Conservation (phyloP, 306 rosid genomes). For the Astragalus membranaceus region DNA sequence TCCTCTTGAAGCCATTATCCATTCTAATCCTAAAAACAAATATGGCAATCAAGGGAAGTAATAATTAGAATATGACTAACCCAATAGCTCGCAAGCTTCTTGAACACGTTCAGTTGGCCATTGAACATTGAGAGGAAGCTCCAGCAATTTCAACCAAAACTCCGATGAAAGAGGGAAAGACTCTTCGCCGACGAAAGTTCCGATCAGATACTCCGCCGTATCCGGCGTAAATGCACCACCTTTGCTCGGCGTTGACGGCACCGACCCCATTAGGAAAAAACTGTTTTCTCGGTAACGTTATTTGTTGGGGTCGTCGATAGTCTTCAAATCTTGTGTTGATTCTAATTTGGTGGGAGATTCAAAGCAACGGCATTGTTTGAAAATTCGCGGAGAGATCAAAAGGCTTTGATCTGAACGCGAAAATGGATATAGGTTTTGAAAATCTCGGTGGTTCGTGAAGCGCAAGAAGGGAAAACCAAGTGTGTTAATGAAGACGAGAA, state of each 20-base stretch:
- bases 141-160: conserved; percentile 86
- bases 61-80: conserved; percentile 36
- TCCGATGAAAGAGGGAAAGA: conserved; percentile 85
- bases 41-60: neutral
- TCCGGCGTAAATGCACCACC: conserved; percentile 56
- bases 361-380: conserved; percentile 38
- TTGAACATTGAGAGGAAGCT: conserved; percentile 70
- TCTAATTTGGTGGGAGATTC: conserved; percentile 27
- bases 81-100: conserved; percentile 86
- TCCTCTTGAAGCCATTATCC: neutral
- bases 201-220: conserved; percentile 83
- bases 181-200: conserved; percentile 71
- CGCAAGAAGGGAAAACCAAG: conserved; percentile 11
- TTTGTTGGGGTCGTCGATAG: conserved; percentile 11
- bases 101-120: conserved; percentile 74
- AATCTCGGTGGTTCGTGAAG: conserved; percentile 4
- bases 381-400: conserved; percentile 16
- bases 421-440: conserved; percentile 25
- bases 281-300: neutral
- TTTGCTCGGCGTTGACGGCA: conserved; percentile 82
- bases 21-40: neutral
- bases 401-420: conserved; percentile 31
- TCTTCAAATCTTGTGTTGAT: conserved; percentile 27
- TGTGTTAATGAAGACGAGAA: conserved; percentile 10
- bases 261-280: conserved; percentile 58